Base-by-base conservation (phyloP, 1,284 basidiomycete species). In the Hemileia vastatrix region DNA sequence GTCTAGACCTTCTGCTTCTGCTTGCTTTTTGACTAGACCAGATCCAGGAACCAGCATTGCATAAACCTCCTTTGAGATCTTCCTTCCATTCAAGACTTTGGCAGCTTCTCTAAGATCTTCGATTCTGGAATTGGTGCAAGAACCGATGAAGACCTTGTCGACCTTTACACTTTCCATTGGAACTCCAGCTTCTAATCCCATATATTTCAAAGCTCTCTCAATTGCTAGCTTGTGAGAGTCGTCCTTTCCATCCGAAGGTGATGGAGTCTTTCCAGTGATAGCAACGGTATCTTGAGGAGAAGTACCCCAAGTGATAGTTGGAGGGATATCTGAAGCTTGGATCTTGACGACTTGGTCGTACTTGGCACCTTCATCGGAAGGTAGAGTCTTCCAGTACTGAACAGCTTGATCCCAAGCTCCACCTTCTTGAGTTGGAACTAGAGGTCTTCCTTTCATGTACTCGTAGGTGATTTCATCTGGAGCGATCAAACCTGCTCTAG, bases 61-160 rank as follows among this genome's bases (percentile, higher is more conserved):
- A 64, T 73, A 71, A 33, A 75, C 64, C 11, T 67, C 66, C 9
- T 66, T 54, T 51, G 73, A 67, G 4, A 74, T 65, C 53, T 72
- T 71, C 56, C 70, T 67, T 47, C 73, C 73, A 60, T 74, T 65
- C 8, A 74, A 68, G 21, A 75, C 68, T 32, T 69, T 69, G 4
- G 73, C 73, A 6, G 73, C 73, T 11, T 67, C 69, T 33, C 73
- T 67, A 11, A 75, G 65, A 60, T 75, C 73, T 60, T 75, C 73
- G 60, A 75, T 75, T 40, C 73, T 70, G 19, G 70, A 67, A 64
- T 75, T 75, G 61, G 73, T 75, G 69, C 73, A 75, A 1, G 72
- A 74, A 11, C 73, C 73, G 56, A 75, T 73, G 53, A 75, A 75
- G 36, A 75, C 73, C 66, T 75, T 73, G 66, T 75, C 73, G 51